phyloP scores from a whole-genome alignment of 2,329 filamentous ascomycete species.

The Fusarium marasasianum region DNA sequence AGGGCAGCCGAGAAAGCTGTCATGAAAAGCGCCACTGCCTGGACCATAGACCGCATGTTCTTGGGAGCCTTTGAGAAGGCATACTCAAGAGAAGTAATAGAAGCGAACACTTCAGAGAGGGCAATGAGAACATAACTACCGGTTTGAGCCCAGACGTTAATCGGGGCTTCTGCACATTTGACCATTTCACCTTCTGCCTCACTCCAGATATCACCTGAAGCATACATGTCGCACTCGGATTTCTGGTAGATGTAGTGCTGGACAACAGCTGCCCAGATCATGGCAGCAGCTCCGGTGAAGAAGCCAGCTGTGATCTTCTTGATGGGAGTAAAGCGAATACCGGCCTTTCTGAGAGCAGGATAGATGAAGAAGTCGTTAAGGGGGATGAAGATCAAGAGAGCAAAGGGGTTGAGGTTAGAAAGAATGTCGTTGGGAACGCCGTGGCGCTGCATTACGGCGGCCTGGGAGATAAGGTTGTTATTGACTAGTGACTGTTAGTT shows the following conservation, averaged over 20 bases:
- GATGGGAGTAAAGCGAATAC: slow-evolving; percentile 77
- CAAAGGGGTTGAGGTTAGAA: slow-evolving; percentile 77
- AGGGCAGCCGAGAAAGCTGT: slow-evolving; percentile 74
- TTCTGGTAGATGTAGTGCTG: slow-evolving; percentile 71
- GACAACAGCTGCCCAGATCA: slow-evolving; percentile 64
- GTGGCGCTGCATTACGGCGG: slow-evolving; percentile 70
- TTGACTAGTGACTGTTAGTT: slow-evolving; percentile 50
- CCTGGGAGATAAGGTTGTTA: slow-evolving; percentile 71
- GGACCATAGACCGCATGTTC: slow-evolving; percentile 81
- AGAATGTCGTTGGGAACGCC: slow-evolving; percentile 82
- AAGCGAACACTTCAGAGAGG: slow-evolving; percentile 60
- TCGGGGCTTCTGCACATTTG: slow-evolving; percentile 9
- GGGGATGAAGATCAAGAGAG: slow-evolving; percentile 78
- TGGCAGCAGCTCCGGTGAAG: slow-evolving; percentile 67
- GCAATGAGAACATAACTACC: slow-evolving; percentile 60
- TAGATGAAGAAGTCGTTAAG: slow-evolving; percentile 75
- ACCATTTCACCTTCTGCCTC: too few species aligned
- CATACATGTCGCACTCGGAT: slow-evolving; percentile 64
- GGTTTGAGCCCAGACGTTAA: slow-evolving; percentile 69
- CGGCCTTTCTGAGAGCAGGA: slow-evolving; percentile 70
- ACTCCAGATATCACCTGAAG: slow-evolving; percentile 39
- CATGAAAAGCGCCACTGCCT: slow-evolving; percentile 73
- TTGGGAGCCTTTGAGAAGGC: slow-evolving; percentile 79
- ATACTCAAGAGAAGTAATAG: slow-evolving; percentile 72
- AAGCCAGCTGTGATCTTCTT: slow-evolving; percentile 79